Evolutionary conservation across 805 yeast genomes (phyloP).

Genomic region (Kodamaea lidongshanica): DNA sequence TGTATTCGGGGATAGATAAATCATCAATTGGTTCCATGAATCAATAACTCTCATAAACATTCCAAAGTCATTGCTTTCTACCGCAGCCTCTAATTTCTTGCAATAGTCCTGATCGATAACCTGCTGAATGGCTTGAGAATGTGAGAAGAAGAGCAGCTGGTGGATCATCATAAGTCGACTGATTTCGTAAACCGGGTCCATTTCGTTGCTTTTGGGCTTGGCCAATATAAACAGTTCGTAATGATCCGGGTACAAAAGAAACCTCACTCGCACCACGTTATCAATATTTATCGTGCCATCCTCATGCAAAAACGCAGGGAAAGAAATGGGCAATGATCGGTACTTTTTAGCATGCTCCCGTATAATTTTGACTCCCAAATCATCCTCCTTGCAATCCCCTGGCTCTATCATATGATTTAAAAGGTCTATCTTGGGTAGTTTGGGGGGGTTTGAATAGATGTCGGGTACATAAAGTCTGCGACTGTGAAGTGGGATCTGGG

Average conservation of each 20-base stretch:
- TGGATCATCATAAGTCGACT: slow-evolving; percentile 34
- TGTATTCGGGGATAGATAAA: slow-evolving; percentile 29
- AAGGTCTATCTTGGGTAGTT: slow-evolving; percentile 18
- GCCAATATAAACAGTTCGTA: slow-evolving; percentile 46
- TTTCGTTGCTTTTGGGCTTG: slow-evolving; percentile 47
- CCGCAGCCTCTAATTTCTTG: slow-evolving; percentile 22
- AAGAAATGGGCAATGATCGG: slow-evolving; percentile 28
- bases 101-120: slow-evolving; percentile 31
- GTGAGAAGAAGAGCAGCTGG: slow-evolving; percentile 35
- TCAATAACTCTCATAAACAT: slow-evolving; percentile 33
- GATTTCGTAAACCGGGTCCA: slow-evolving; percentile 60
- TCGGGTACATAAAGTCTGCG: slow-evolving; percentile 15
- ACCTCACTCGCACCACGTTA: slow-evolving; percentile 23
- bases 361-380: slow-evolving; percentile 28
- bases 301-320: slow-evolving; percentile 26
- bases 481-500: slow-evolving; percentile 15
- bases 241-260: slow-evolving; percentile 38
- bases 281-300: slow-evolving; percentile 8
- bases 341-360: slow-evolving; percentile 23
- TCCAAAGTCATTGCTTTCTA: slow-evolving; percentile 29
- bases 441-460: slow-evolving; percentile 12
- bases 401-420: no score
- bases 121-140: slow-evolving; percentile 25
- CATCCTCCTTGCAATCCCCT: no score
- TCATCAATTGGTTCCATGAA: slow-evolving; percentile 37